Conservation (phyloP, 331 rosid species). For the Malus hybrid region DNA sequence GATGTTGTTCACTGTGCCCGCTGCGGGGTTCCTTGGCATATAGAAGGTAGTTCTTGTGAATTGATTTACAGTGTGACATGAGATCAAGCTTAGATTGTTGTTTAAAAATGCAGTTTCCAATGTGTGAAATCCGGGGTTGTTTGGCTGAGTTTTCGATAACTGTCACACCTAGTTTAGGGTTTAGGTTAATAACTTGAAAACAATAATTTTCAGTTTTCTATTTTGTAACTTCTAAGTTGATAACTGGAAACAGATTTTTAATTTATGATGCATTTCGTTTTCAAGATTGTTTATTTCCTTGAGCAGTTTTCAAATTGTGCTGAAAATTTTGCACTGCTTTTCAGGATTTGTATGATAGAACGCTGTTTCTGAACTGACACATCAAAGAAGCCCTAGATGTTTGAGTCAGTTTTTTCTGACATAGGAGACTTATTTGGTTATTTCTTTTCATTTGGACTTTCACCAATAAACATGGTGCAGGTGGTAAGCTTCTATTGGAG, state of each 20-base stretch:
- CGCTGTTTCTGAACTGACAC: background rate
- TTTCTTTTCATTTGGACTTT: constrained; percentile 21
- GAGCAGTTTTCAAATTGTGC: background rate
- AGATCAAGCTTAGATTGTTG: constrained; percentile 17
- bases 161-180: background rate
- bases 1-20: constrained; percentile 92
- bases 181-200: too few relatives aligned
- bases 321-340: background rate
- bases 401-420: background rate
- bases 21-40: constrained; percentile 98
- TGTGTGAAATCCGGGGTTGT: background rate
- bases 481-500: constrained; percentile 97
- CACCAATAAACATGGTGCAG: constrained; percentile 35
- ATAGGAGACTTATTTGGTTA: background rate
- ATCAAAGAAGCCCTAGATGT: background rate
- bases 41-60: constrained; percentile 61
- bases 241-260: background rate
- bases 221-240: background rate
- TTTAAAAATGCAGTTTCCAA: background rate
- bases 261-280: background rate
- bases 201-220: background rate
- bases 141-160: background rate
- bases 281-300: background rate
- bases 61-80: constrained; percentile 2
- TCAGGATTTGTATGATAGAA: background rate